Percentiles rank a stretch among this genome's conserved stretches.
Conservation (phyloP, 2,329 filamentous ascomycete species). For the Aspergillus neotritici region DNA sequence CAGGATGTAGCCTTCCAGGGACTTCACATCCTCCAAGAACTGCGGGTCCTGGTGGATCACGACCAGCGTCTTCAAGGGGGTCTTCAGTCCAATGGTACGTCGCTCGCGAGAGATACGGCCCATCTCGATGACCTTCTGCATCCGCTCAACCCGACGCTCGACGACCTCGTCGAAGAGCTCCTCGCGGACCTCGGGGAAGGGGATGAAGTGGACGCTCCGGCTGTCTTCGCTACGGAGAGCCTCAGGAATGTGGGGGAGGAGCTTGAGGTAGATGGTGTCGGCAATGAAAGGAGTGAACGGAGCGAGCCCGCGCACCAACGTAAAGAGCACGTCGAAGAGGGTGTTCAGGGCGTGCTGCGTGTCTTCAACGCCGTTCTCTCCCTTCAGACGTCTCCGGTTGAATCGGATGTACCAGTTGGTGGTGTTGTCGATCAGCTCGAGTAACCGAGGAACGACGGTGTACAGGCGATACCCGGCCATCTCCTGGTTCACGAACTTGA, state of each 20-base stretch:
- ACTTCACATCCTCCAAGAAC: constrained; percentile 81
- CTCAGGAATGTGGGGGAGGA: constrained; percentile 75
- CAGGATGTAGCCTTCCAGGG: constrained; percentile 78
- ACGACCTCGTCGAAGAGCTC: constrained; percentile 83
- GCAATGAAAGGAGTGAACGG: constrained; percentile 95
- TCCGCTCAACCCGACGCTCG: constrained; percentile 78
- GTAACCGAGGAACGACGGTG: constrained; percentile 80
- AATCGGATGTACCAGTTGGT: constrained; percentile 99
- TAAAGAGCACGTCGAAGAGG: constrained; percentile 88
- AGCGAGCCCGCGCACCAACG: constrained; percentile 77
- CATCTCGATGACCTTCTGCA: constrained; percentile 95
- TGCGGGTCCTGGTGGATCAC: constrained; percentile 79
- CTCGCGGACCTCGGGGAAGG: constrained; percentile 80
- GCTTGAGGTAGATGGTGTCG: constrained; percentile 83
- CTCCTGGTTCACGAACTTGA: constrained; percentile 87
- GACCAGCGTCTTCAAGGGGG: constrained; percentile 79
- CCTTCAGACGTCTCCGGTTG: constrained; percentile 86
- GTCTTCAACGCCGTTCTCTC: constrained; percentile 77
- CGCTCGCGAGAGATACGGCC: constrained; percentile 81
- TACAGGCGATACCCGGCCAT: constrained; percentile 80
- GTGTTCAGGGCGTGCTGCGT: constrained; percentile 89
- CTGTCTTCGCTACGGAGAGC: constrained; percentile 63
- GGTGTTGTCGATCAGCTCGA: constrained; percentile 82
- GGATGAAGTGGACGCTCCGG: constrained; percentile 85
- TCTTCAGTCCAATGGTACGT: constrained; percentile 78